Base-by-base conservation (phyloP, 208 protist genomes). In the Trypanosoma lewisi region DNA sequence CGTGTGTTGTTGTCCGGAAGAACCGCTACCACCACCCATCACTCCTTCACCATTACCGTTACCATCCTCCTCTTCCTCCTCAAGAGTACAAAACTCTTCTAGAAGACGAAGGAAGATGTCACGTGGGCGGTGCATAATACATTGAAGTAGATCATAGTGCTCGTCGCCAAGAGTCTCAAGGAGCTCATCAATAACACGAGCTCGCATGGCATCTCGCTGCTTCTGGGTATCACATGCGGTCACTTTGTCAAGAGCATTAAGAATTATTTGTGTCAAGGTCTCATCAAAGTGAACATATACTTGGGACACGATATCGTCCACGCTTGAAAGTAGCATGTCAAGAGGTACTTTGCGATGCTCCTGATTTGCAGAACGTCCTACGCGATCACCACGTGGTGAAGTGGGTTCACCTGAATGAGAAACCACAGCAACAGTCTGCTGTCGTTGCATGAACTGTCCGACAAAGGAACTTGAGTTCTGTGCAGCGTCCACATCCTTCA, bases 221-320 rank as follows among this genome's bases (percentile, higher is more conserved):
- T 88, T 79, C 28, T 84, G 57, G 19, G 79, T 93, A 21, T 85
- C 85, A 52, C 80, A 87, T 11, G 73, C 71, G 31, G 89, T 93
- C 9, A 96, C 77, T 23, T 76, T 80, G 60, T 93, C 89, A 19
- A 96, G 85, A 0, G 79, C 84, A 65, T 93, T 93, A n/a, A 96
- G 74, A n/a, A 96, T 72, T 50, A 96, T 67, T 62, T 86, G 90
- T 16, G 87, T 96, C 63, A 93, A 63, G 63, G 86, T 87, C 62
- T 96, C 89, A 66, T 96, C 89, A 63, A 96, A 92, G 69, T 76
- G 49, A 34, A 93, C 84, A 67, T 96, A 96, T 39, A 96, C 73
- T 62, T 96, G 89, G 4, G 86, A 91, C 5, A 96, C 89, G 47
- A 96, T 90, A 61, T 96, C 89, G 60, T 96, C 89, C 25, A 89